Conservation (phyloP, 2,329 filamentous ascomycete genomes). For the Ceratocystis diversiconidia region DNA sequence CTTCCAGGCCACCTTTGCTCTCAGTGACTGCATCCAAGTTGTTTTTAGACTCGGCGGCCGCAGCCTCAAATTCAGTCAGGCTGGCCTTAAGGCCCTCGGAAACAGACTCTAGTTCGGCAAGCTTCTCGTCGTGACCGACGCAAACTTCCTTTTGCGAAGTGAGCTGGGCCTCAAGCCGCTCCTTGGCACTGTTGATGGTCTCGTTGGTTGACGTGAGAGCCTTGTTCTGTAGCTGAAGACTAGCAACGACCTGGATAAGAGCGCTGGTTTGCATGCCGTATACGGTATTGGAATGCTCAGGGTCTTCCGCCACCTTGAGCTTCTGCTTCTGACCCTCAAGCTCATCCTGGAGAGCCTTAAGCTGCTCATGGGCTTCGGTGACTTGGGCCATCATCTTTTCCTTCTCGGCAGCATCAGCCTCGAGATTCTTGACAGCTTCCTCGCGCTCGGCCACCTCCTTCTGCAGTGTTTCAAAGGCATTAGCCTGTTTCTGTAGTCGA, state of each 20-base stretch:
- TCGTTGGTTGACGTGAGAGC: conserved; percentile 8
- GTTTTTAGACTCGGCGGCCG: not conserved
- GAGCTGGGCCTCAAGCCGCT: not conserved
- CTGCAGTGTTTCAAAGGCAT: conserved; percentile 82
- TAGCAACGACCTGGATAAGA: conserved; percentile 12
- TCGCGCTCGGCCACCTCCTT: conserved; percentile 84
- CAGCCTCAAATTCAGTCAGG: conserved; percentile 2
- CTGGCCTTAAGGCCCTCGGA: conserved; percentile 6
- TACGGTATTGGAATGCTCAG: conserved; percentile 12
- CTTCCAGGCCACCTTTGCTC: conserved; percentile 5
- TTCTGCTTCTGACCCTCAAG: conserved; percentile 49
- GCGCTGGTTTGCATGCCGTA: conserved; percentile 12
- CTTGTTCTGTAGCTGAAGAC: conserved; percentile 13
- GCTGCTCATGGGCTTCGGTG: conserved; percentile 7
- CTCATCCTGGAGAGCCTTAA: conserved; percentile 11
- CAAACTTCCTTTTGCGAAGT: conserved; percentile 5
- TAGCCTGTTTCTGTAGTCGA: conserved; percentile 60
- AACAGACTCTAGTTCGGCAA: conserved; percentile 11
- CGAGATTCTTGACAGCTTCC: conserved; percentile 36
- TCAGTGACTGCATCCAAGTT: not conserved
- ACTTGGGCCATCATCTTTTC: conserved; percentile 12
- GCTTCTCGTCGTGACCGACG: conserved; percentile 9
- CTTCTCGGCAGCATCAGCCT: conserved; percentile 13
- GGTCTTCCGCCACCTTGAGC: conserved; percentile 26
- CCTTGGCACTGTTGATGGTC: not conserved